Evolutionary conservation across 2,329 filamentous ascomycete species (phyloP).

Genomic region (Sordariomycetes sp.): DNA sequence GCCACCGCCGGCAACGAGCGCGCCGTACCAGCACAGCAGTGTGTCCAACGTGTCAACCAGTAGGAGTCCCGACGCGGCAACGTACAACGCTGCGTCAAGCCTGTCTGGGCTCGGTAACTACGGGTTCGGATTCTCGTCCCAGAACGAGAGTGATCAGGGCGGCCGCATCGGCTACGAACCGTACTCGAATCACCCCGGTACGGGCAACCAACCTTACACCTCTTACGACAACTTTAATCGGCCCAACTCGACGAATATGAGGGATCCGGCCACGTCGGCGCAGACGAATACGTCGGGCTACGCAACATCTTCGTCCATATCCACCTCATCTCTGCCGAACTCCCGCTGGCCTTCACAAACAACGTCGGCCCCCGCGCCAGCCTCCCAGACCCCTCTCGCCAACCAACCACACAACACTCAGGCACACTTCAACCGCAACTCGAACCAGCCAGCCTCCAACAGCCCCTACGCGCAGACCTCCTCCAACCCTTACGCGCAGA

Average conservation of each 20-base stretch:
- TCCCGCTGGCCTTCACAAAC: constrained; percentile 9
- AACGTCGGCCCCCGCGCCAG: constrained; percentile 1
- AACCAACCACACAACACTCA: background rate
- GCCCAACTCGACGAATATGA: constrained; percentile 12
- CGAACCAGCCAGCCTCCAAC: constrained; percentile 8
- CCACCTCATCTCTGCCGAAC: constrained; percentile 9
- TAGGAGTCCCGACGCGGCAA: background rate
- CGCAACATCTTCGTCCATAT: constrained; percentile 6
- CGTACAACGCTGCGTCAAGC: background rate
- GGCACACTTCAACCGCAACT: constrained; percentile 10
- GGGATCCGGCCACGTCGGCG: background rate
- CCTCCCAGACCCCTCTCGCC: background rate
- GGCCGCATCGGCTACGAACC: constrained; percentile 18
- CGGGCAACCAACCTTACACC: constrained; percentile 10
- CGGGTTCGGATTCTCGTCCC: background rate
- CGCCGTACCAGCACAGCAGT: background rate
- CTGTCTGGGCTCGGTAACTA: constrained; percentile 1
- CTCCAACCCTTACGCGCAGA: constrained; percentile 9
- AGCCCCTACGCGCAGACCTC: background rate
- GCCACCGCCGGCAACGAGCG: background rate
- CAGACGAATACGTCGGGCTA: background rate
- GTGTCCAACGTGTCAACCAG: background rate
- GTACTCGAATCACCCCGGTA: constrained; percentile 15
- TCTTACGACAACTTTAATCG: constrained; percentile 17
- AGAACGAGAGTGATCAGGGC: constrained; percentile 6